Conservation (phyloP, 2,329 filamentous ascomycete genomes). For the Chaetothyriales sp. region DNA sequence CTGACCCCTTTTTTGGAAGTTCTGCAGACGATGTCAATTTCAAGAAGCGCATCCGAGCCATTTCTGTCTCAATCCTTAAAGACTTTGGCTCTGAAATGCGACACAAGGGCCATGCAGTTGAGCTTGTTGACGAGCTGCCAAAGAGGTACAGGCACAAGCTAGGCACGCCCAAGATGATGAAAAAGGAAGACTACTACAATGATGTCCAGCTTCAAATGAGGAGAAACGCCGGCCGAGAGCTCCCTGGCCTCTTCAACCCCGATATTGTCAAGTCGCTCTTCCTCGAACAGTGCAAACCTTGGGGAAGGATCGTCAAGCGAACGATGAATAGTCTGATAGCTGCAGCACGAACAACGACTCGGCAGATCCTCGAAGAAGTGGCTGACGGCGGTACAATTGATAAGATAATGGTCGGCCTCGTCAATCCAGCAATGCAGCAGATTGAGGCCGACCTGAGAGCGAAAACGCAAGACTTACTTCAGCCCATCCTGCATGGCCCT, state of each 20-base stretch:
- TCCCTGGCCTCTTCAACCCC: slow-evolving; percentile 24
- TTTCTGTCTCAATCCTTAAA: slow-evolving; percentile 19
- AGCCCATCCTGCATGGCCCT: slow-evolving; percentile 29
- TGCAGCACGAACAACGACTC: slow-evolving; percentile 17
- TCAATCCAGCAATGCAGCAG: slow-evolving; percentile 18
- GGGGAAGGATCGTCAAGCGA: slow-evolving; percentile 20
- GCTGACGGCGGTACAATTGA: slow-evolving; percentile 17
- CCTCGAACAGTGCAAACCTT: slow-evolving; percentile 23
- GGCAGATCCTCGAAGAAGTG: slow-evolving; percentile 17
- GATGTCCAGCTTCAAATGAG: slow-evolving; percentile 7
- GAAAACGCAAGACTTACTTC: slow-evolving; percentile 35
- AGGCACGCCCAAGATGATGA: slow-evolving; percentile 1
- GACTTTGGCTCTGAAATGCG: slow-evolving; percentile 18
- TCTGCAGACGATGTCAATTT: slow-evolving; percentile 13
- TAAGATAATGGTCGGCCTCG: slow-evolving; percentile 10
- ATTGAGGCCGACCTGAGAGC: slow-evolving; percentile 20
- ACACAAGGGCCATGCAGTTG: slow-evolving; percentile 7
- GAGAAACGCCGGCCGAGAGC: slow-evolving; percentile 21
- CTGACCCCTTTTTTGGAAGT: slow-evolving; percentile 27
- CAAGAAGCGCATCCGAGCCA: slow-evolving; percentile 20
- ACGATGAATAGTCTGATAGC: slow-evolving; percentile 16
- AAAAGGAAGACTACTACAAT: slow-evolving; percentile 2
- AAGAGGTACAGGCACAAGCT: background rate
- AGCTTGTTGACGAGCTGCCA: slow-evolving; percentile 5
- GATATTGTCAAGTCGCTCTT: slow-evolving; percentile 24